Conservation (phyloP, 192 early-diverging fungal genomes). For the Backusella liffmaniae region DNA sequence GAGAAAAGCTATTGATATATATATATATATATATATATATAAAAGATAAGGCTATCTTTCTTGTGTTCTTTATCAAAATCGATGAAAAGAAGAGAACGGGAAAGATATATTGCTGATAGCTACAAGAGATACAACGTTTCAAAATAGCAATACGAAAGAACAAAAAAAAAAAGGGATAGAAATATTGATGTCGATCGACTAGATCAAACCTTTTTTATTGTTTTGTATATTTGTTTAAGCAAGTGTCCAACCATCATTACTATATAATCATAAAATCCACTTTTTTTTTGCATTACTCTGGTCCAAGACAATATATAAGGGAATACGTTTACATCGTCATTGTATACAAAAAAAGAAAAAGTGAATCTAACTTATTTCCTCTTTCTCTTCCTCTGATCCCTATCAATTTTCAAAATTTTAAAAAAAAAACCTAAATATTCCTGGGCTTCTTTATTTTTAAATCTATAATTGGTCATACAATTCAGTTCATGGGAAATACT, state of each 20-base stretch:
- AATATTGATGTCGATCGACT: neutral
- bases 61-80: neutral
- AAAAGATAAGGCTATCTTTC: neutral
- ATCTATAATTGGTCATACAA: neutral
- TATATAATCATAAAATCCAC: slow-evolving; percentile 2
- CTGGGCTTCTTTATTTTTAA: neutral
- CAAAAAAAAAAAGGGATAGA: neutral
- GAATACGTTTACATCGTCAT: neutral
- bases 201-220: neutral
- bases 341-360: neutral
- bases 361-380: neutral
- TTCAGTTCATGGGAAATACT: neutral
- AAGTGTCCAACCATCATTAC: neutral
- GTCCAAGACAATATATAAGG: neutral
- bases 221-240: neutral
- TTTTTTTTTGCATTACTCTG: neutral
- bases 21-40: too few relatives aligned
- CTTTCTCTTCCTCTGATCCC: neutral
- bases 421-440: neutral
- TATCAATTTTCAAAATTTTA: neutral
- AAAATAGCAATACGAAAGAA: neutral
- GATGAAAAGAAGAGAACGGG: neutral
- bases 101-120: neutral
- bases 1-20: neutral
- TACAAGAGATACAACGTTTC: neutral